Base-by-base conservation (phyloP, 2,329 filamentous ascomycete species). In the Corynespora cassiicola region DNA sequence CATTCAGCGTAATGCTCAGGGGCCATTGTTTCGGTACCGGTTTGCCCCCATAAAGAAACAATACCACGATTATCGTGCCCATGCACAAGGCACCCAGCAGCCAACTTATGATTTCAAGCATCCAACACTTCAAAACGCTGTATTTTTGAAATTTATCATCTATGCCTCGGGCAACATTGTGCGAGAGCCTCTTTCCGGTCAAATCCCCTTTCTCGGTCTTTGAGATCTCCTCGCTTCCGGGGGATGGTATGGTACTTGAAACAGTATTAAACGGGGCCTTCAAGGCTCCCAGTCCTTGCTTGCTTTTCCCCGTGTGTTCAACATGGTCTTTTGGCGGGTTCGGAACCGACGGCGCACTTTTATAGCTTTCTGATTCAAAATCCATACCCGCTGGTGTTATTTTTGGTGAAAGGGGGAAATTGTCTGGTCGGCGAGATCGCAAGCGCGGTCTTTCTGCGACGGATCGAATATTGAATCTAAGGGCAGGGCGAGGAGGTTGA, bases 21-120 rank as follows among this genome's bases (percentile, higher is more conserved):
- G 45, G 18, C 59, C 54, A 63, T 1, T 45, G 21, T 7, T 8
- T 31, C 7, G 42, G 40, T 22, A 40, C 10, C 7, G 14, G 20
- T 15, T 41, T 36, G 19, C 46, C 29, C 16, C 32, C 30, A 22
- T 30, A 28, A 12, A 37, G 6, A 10, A 35, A 30, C 5, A 50
- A 36, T 2, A 46, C 21, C 17, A 22, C 20, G 4, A 46, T 27
- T 11, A 50, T 47, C 2, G 33, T 36, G 22, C 17, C 39, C 46
- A 50, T 50, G 20, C 42, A 50, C 6, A 32, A 5, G 7, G 46
- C 46, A 18, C 46, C 46, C 5, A 46, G 1, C 3, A 15, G 7
- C 46, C 46, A 50, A 39, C 46, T 41, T 19, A 50, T 33, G 12
- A 50, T 50, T 17, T 50, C 46, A 3, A 50, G 24, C 1, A 46